phyloP scores from a whole-genome alignment of 2,329 filamentous ascomycete genomes.

The Pestalotiopsis sp. region DNA sequence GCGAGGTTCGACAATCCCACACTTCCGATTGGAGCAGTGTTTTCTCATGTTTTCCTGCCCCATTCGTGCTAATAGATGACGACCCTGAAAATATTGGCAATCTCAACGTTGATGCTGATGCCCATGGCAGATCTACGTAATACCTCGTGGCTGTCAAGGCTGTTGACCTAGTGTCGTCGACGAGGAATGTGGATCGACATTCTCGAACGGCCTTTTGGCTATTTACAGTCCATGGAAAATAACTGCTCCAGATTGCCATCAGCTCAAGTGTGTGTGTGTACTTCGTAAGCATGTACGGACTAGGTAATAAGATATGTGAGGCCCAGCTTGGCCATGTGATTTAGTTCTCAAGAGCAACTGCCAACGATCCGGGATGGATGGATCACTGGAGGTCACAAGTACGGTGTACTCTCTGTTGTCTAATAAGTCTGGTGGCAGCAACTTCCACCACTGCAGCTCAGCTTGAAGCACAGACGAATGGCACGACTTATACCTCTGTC shows the following conservation, averaged over 20 bases:
- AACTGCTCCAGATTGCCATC: background rate
- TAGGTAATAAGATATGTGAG: too few relatives aligned
- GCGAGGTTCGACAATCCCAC: background rate
- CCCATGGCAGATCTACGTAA: background rate
- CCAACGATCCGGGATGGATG: background rate
- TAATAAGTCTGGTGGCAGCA: background rate
- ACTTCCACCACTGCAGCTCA: background rate
- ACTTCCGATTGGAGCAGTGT: constrained; percentile 1
- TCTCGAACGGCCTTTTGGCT: background rate
- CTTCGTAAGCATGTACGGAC: too few relatives aligned
- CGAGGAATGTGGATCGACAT: background rate
- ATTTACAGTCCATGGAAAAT: background rate
- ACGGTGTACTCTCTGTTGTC: background rate
- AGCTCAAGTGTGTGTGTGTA: too few relatives aligned
- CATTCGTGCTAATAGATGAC: constrained; percentile 1
- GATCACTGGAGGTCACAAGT: background rate
- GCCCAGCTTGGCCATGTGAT: too few relatives aligned
- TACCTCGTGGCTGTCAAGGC: background rate
- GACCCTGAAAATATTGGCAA: background rate
- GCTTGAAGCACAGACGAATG: background rate
- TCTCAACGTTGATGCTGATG: constrained; percentile 1
- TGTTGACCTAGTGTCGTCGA: background rate
- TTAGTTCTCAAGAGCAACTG: too few relatives aligned
- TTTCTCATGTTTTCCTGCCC: constrained; percentile 1
- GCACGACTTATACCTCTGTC: background rate